Conservation (phyloP, 306 rosid species). For the Cucumis melo region DNA sequence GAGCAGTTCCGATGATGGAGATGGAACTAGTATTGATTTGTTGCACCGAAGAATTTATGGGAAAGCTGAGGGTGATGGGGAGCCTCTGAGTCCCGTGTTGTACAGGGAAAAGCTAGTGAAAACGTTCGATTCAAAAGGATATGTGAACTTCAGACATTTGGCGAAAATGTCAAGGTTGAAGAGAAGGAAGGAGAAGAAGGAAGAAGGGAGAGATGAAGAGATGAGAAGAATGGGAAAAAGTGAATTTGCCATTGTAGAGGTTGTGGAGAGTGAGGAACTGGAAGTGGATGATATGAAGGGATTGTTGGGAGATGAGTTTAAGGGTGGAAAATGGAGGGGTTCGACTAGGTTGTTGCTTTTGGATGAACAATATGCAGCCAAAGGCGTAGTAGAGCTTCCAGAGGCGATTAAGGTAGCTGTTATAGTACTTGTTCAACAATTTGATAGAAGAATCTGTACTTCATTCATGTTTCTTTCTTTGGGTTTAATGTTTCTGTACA, state of each 20-base stretch:
- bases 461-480: not conserved
- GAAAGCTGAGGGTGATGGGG: conserved; percentile 46
- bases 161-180: conserved; percentile 84
- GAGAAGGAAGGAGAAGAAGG: conserved; percentile 24
- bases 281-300: conserved; percentile 41
- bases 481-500: not conserved
- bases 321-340: conserved; percentile 61
- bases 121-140: conserved; percentile 62
- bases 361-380: conserved; percentile 46
- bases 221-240: conserved; percentile 24
- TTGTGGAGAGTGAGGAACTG: conserved; percentile 49
- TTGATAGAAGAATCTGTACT: not conserved
- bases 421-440: conserved; percentile 9
- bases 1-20: not conserved
- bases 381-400: conserved; percentile 46
- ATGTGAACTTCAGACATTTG: conserved; percentile 50
- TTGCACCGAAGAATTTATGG: conserved; percentile 50
- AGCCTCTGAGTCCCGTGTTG: conserved; percentile 45
- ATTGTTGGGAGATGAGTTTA: conserved; percentile 48
- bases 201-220: conserved; percentile 12
- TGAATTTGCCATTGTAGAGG: conserved; percentile 34
- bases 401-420: conserved; percentile 77
- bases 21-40: conserved; percentile 20
- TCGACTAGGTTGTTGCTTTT: conserved; percentile 69
- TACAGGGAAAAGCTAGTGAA: conserved; percentile 58